Evolutionary conservation across 1,284 basidiomycete species (phyloP), one percentile per base, ranked within the genome.

Genomic region (Cryptococcus maquisensis): DNA sequence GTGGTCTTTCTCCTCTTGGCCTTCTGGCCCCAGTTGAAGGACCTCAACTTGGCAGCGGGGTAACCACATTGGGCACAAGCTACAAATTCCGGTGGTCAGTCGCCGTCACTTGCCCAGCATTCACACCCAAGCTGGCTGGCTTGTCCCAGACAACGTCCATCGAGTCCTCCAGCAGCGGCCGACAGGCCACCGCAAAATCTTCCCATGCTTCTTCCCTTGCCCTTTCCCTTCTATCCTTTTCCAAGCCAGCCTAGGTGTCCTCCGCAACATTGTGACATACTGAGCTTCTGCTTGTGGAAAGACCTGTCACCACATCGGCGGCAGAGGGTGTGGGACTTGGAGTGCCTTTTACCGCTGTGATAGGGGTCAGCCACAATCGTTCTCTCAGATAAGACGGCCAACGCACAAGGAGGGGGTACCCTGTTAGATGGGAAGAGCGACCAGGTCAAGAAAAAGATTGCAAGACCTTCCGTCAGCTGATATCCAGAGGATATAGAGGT

Each of bases 1-100:
- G 74, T 93, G 54, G 93, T 96, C 86, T 96, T 95, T 86, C 95
- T 87, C 81, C 95, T 87, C 86, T 98, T 97, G 58, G 94, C 95
- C 85, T 98, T 98, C 77, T 87, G 83, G 67, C 92, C 91, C 95
- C 95, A 98, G 80, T 98, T 88, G 80, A 86, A 98, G 70, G 90
- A 94, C 74, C 95, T 86, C 72, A 94, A 81, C 82, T 93, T 98
- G 61, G 95, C 94, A 56, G 90, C 81, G 54, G 95, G 95, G 81
- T 93, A 98, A 56, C 95, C 96, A 78, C 96, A 98, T 76, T 91
- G 87, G 50, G 87, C 88, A 79, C 95, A 98, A 64, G 86, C 91
- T 94, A 42, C 41, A 28, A 24, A 28, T 35, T 24, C 4, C 4
- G 12, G 6, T 3, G 6, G 38, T 47, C 18, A 26, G 38, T 40